Conservation (phyloP, 73 alveolate species). For the Stentor coeruleus region DNA sequence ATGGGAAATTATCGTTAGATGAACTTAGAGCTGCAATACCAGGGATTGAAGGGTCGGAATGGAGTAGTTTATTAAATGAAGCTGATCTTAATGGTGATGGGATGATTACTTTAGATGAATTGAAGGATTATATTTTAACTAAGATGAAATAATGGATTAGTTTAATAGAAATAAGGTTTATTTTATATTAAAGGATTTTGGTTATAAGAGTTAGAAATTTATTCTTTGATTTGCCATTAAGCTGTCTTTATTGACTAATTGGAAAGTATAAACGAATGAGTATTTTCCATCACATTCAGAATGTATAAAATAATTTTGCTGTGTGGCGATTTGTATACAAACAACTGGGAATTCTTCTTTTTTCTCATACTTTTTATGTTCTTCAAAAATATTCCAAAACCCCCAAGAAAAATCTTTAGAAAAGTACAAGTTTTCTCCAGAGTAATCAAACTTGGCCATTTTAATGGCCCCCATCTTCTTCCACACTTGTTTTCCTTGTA, state of each 20-base stretch:
- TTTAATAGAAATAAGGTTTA: too few species aligned
- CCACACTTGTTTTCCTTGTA: not conserved
- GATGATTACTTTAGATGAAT: slow-evolving; percentile 16
- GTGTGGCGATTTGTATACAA: not conserved
- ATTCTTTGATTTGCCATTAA: not conserved
- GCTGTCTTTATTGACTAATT: not conserved
- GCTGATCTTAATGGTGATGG: slow-evolving; percentile 19
- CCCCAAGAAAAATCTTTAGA: not conserved
- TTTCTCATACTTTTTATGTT: not conserved
- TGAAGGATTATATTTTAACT: not conserved
- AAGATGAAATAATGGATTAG: too few species aligned
- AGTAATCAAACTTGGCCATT: not conserved
- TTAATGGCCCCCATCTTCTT: not conserved
- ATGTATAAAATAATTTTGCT: not conserved
- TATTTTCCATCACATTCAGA: not conserved
- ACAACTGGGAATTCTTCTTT: not conserved
- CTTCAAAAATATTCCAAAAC: slow-evolving; percentile 3
- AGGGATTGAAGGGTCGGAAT: slow-evolving; percentile 15
- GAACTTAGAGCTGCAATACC: slow-evolving; percentile 11
- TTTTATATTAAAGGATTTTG: too few species aligned
- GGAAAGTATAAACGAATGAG: not conserved
- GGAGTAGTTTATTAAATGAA: not conserved
- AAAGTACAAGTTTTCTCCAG: not conserved
- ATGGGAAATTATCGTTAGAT: not conserved
- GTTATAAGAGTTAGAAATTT: too few species aligned